Conservation (phyloP, 352 stramenopile genomes). For the Globisporangium mamillatum region DNA sequence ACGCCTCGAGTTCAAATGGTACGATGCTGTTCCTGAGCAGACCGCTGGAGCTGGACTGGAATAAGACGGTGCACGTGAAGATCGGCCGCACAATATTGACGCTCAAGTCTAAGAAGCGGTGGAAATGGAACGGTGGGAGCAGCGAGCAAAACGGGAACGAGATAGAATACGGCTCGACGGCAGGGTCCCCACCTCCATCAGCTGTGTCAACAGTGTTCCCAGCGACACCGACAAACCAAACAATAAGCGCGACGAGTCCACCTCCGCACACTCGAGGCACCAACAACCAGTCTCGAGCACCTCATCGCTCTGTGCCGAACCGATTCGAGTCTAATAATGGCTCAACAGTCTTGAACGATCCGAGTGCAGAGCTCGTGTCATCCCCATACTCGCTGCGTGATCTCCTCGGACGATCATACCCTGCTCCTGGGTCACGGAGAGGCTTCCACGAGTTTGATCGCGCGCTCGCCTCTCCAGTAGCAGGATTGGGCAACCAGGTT, state of each 20-base stretch:
- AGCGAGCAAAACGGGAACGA: constrained; percentile 39
- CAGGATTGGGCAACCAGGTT: constrained; percentile 1
- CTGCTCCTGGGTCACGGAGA: not conserved
- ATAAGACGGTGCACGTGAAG: constrained; percentile 81
- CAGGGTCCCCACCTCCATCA: not conserved
- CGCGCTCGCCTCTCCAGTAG: not conserved
- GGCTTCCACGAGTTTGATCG: constrained; percentile 1
- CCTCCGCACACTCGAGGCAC: constrained; percentile 2
- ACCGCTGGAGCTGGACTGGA: constrained; percentile 79
- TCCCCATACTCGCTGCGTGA: constrained; percentile 17
- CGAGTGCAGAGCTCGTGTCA: constrained; percentile 41
- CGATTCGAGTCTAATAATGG: constrained; percentile 35
- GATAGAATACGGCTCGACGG: constrained; percentile 4
- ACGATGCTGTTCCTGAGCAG: constrained; percentile 85
- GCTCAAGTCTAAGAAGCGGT: constrained; percentile 82
- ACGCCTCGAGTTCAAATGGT: constrained; percentile 78
- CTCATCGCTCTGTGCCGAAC: constrained; percentile 21
- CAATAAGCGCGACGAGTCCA: constrained; percentile 11
- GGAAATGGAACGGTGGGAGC: constrained; percentile 64
- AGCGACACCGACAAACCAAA: constrained; percentile 15
- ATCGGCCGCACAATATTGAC: constrained; percentile 84
- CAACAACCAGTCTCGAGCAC: constrained; percentile 10
- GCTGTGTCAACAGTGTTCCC: not conserved
- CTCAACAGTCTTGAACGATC: constrained; percentile 32
- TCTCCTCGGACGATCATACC: constrained; percentile 10